Evolutionary conservation across 495 filamentous ascomycete genomes (phyloP).

Genomic region (Penicillium tannophilum): DNA sequence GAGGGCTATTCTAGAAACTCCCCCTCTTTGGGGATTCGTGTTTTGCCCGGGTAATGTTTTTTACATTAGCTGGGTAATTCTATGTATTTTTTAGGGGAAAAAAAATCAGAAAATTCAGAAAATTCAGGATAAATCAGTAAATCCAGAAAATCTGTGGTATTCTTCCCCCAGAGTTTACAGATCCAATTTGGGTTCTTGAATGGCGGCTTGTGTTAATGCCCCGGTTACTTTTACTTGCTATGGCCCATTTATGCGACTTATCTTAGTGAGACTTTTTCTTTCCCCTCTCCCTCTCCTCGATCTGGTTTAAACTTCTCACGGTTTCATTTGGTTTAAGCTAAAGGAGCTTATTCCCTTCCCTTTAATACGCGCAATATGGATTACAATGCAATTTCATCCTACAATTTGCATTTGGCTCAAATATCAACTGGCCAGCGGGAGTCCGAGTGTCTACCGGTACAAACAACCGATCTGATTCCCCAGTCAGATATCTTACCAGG

Average conservation of each 20-base stretch:
- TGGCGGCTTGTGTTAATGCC: constrained; percentile 14
- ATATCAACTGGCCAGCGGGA: constrained; percentile 32
- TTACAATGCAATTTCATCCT: constrained; percentile 19
- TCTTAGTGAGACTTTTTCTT: background rate
- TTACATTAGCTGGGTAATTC: too few relatives aligned
- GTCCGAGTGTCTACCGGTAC: constrained; percentile 20
- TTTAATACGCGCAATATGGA: constrained; percentile 6
- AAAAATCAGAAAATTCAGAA: too few relatives aligned
- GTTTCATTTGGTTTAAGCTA: background rate
- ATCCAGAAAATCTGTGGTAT: background rate
- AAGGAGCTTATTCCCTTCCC: background rate
- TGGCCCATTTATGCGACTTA: constrained; percentile 9
- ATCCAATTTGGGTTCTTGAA: constrained; percentile 18
- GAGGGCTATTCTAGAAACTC: too few relatives aligned
- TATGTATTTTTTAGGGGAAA: too few relatives aligned
- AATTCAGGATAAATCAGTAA: background rate
- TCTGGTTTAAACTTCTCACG: constrained; percentile 20
- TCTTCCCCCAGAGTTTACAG: constrained; percentile 17
- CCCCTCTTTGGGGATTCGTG: too few relatives aligned
- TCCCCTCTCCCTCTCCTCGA: constrained; percentile 3
- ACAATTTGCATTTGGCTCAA: constrained; percentile 24
- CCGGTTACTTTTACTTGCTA: constrained; percentile 20
- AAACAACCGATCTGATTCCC: constrained; percentile 24
- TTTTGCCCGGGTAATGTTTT: too few relatives aligned
- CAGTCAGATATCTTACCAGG: constrained; percentile 13